Conservation (phyloP, 2,329 filamentous ascomycete genomes). For the Penicillium brasilianum region DNA sequence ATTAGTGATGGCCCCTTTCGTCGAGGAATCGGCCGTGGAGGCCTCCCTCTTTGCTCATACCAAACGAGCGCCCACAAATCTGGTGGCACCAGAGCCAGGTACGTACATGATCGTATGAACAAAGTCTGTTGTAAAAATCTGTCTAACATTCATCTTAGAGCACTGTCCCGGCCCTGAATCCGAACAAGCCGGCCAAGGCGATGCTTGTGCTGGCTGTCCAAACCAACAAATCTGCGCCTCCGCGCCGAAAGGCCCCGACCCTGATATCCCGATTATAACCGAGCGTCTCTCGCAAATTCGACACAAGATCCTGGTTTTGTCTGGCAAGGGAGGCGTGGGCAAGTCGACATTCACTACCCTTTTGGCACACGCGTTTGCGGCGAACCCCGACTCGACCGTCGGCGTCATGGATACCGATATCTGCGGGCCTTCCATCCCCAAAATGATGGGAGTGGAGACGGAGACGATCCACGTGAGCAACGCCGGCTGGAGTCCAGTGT, state of each 20-base stretch:
- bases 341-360: slow-evolving; percentile 93
- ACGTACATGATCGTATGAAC: slow-evolving; percentile 26
- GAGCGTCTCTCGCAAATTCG: slow-evolving; percentile 78
- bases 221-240: slow-evolving; percentile 96
- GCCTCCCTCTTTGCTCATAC: slow-evolving; percentile 73
- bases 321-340: slow-evolving; percentile 94
- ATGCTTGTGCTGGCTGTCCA: slow-evolving; percentile 91
- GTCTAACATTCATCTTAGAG: slow-evolving; percentile 54
- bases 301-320: slow-evolving; percentile 92
- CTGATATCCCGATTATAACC: slow-evolving; percentile 87
- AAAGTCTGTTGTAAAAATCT: background rate
- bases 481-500: slow-evolving; percentile 91
- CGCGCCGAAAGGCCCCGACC: slow-evolving; percentile 92
- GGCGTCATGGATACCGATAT: slow-evolving; percentile 99
- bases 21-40: slow-evolving; percentile 74
- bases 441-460: slow-evolving; percentile 96
- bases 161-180: slow-evolving; percentile 82
- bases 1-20: slow-evolving; percentile 73
- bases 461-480: slow-evolving; percentile 92
- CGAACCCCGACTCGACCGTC: slow-evolving; percentile 76
- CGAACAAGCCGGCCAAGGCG: slow-evolving; percentile 64
- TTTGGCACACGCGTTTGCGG: slow-evolving; percentile 86
- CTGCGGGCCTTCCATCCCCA: slow-evolving; percentile 92
- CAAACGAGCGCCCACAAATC: slow-evolving; percentile 72
- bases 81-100: slow-evolving; percentile 90